A percentile compares a stretch with the other conserved stretches of the same genome.
Evolutionary conservation across 306 rosid species (phyloP).

Genomic region (Acacia crassicarpa): DNA sequence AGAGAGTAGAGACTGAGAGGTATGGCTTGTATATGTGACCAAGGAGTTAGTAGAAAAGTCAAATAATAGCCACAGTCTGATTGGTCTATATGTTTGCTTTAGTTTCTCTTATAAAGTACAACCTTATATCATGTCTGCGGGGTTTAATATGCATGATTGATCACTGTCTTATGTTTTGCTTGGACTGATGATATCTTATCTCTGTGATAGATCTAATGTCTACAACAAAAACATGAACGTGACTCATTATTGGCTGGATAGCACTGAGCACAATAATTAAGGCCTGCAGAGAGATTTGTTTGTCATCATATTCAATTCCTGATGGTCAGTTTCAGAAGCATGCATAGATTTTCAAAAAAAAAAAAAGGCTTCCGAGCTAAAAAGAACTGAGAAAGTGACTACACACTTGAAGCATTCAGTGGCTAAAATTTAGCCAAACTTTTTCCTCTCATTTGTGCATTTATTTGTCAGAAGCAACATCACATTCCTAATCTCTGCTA

Average conservation of each 20-base stretch:
- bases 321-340: background rate
- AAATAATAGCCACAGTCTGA: background rate
- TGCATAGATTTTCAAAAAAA: background rate
- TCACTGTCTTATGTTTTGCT: background rate
- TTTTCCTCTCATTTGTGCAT: background rate
- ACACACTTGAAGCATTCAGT: background rate
- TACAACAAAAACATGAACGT: background rate
- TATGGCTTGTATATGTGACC: background rate
- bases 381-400: background rate
- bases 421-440: background rate
- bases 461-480: constrained; percentile 1
- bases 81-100: background rate
- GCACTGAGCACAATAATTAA: background rate
- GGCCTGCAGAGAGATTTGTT: background rate
- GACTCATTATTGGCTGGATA: background rate
- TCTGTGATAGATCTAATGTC: constrained; percentile 12
- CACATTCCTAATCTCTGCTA: background rate
- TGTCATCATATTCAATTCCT: constrained; percentile 6
- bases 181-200: constrained; percentile 6
- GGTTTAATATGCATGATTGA: background rate
- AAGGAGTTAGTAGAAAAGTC: background rate
- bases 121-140: background rate
- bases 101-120: background rate
- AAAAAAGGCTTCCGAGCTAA: background rate
- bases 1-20: background rate